These are phyloP conservation scores for Penicillium goetzii DNA, from an alignment of 495 filamentous ascomycete species.

Conservation along the genomic window DNA sequence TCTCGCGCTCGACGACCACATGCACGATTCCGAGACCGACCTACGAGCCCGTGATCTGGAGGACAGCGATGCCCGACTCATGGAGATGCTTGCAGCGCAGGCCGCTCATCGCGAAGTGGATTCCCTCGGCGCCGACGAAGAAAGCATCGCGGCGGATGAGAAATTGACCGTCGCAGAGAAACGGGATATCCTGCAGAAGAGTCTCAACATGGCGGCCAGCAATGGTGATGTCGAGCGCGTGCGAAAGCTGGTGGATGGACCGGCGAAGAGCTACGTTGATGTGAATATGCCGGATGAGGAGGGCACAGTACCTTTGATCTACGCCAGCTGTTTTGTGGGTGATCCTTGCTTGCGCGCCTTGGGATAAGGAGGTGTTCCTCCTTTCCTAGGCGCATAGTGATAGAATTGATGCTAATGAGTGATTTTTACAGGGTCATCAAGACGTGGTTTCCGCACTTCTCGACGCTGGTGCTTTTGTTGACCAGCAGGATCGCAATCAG, in stretches of 20 bases:
- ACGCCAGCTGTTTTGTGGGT: slow-evolving; percentile 97
- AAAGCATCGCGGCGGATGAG: slow-evolving; percentile 72
- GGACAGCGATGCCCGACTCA: slow-evolving; percentile 83
- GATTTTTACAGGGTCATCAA: slow-evolving; percentile 75
- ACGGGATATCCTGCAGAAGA: slow-evolving; percentile 77
- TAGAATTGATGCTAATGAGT: slow-evolving; percentile 15
- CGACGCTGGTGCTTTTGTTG: slow-evolving; percentile 84
- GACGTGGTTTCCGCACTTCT: slow-evolving; percentile 83
- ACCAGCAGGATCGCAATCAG: slow-evolving; percentile 91
- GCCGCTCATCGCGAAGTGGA: slow-evolving; percentile 78
- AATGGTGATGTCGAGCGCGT: slow-evolving; percentile 91
- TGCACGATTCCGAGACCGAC: slow-evolving; percentile 48
- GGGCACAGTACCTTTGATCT: slow-evolving; percentile 91
- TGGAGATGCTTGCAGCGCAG: slow-evolving; percentile 96
- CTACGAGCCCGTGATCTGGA: slow-evolving; percentile 53
- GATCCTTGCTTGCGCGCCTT: slow-evolving; percentile 11
- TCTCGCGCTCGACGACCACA: slow-evolving; percentile 75
- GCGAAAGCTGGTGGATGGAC: slow-evolving; percentile 72
- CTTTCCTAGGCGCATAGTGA: neutral
- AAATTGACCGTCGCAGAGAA: slow-evolving; percentile 78
- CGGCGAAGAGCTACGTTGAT: slow-evolving; percentile 77
- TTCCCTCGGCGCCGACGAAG: slow-evolving; percentile 73
- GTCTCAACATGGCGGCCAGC: slow-evolving; percentile 92
- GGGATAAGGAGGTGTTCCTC: neutral
- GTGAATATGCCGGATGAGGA: slow-evolving; percentile 92